A percentile compares a stretch with the other conserved stretches of the same genome.
Evolutionary conservation across 805 yeast species (phyloP).

Genomic region (Barnettozyma vustinii): DNA sequence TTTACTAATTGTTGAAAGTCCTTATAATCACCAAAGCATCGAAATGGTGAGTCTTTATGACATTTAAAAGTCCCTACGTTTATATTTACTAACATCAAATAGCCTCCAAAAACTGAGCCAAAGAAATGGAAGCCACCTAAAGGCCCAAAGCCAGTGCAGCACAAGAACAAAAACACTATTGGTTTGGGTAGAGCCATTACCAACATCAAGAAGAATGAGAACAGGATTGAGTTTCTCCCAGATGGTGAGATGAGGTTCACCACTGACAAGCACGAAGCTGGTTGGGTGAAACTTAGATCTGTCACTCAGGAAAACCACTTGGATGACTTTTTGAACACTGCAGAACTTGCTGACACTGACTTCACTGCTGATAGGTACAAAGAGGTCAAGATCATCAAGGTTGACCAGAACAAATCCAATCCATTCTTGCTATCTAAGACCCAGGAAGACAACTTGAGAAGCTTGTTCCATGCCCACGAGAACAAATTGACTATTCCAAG

Average conservation of each 20-base stretch:
- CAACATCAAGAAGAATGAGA: constrained; percentile 64
- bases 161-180: constrained; percentile 74
- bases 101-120: constrained; percentile 40
- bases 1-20: background rate
- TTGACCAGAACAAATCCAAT: constrained; percentile 45
- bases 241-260: constrained; percentile 89
- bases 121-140: constrained; percentile 85
- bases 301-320: constrained; percentile 92
- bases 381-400: constrained; percentile 77
- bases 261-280: constrained; percentile 75
- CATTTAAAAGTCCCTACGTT: too few species aligned
- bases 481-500: constrained; percentile 81
- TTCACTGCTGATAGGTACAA: constrained; percentile 87
- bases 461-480: constrained; percentile 63
- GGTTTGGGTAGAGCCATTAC: constrained; percentile 85
- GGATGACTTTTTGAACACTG: constrained; percentile 92
- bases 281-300: constrained; percentile 86
- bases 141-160: constrained; percentile 88
- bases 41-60: constrained; percentile 5
- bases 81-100: background rate
- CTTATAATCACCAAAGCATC: background rate
- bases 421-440: constrained; percentile 61
- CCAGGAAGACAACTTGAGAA: constrained; percentile 56
- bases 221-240: constrained; percentile 65
- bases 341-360: constrained; percentile 93